Conservation (phyloP, 2,329 filamentous ascomycete species). For the Paraphoma chrysanthemicola region DNA sequence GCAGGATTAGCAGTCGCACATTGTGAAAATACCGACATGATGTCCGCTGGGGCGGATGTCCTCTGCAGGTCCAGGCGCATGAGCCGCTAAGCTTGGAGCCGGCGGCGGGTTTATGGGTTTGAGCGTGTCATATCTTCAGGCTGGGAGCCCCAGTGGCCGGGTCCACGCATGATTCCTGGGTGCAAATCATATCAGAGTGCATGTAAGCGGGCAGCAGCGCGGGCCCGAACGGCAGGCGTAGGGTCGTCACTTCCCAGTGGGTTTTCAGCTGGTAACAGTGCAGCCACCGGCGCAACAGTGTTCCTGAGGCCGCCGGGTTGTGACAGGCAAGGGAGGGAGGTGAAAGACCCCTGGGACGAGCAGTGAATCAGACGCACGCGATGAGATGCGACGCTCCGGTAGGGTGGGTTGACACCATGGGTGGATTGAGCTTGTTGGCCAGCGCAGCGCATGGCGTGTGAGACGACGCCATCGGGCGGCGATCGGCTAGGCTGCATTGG, state of each 20-base stretch:
- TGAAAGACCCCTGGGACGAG: conserved; percentile 9
- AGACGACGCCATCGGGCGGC: conserved; percentile 18
- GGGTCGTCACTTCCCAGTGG: conserved; percentile 11
- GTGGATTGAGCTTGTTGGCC: conserved; percentile 29
- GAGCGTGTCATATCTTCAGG: conserved; percentile 38
- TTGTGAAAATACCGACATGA: conserved; percentile 15
- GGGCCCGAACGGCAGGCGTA: conserved; percentile 17
- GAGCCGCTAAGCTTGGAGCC: conserved; percentile 22
- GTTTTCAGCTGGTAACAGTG: conserved; percentile 21
- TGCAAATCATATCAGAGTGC: conserved; percentile 39
- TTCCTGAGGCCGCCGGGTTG: conserved; percentile 9
- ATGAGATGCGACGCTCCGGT: conserved; percentile 23
- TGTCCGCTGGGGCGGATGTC: conserved; percentile 9
- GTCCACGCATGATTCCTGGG: conserved; percentile 30
- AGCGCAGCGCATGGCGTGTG: conserved; percentile 14
- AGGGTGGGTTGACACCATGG: conserved; percentile 32
- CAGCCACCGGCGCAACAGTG: conserved; percentile 28
- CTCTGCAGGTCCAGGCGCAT: conserved; percentile 16
- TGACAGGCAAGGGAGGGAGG: conserved; percentile 5
- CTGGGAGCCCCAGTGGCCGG: conserved; percentile 35
- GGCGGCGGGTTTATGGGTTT: conserved; percentile 31
- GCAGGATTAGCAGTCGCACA: conserved; percentile 25
- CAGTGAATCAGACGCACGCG: conserved; percentile 5
- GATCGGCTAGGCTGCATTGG: conserved; percentile 16
- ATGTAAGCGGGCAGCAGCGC: conserved; percentile 20